Evolutionary conservation across 345 rosid species (phyloP).

Genomic region (Melaleuca quinquenervia): DNA sequence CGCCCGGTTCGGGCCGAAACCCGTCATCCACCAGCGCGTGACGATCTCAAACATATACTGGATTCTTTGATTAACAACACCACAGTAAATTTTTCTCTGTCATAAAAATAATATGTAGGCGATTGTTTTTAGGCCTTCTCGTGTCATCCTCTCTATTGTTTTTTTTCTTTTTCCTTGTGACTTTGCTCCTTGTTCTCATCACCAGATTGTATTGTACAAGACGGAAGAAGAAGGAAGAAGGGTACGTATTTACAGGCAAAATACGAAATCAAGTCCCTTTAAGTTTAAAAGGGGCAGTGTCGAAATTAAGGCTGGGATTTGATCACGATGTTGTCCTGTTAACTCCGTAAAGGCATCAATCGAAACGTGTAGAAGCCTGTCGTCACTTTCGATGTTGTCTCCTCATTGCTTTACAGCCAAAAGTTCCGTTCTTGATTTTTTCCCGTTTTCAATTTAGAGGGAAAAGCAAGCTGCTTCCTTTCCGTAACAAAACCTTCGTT

Average conservation of each 20-base stretch:
- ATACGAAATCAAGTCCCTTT: neutral
- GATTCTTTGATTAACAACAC: neutral
- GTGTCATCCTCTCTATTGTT: neutral
- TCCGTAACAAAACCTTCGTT: neutral
- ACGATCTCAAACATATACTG: neutral
- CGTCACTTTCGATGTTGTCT: neutral
- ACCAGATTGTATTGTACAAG: neutral
- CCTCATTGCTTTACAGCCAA: constrained; percentile 1
- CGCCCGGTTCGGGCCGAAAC: neutral
- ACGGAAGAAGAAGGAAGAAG: neutral
- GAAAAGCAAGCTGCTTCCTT: neutral
- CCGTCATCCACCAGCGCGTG: neutral
- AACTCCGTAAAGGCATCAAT: neutral
- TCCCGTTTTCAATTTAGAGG: neutral
- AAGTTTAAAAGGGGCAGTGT: neutral
- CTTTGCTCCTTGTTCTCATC: neutral
- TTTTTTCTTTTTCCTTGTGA: neutral
- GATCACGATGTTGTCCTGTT: neutral
- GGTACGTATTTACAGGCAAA: neutral
- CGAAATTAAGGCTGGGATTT: neutral
- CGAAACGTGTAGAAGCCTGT: neutral
- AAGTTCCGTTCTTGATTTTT: neutral
- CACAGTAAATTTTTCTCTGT: neutral
- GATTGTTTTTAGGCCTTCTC: neutral
- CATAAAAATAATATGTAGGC: neutral